Evolutionary conservation across 2,329 filamentous ascomycete species (phyloP), one percentile per base, ranked within the genome.

Genomic region (Aspergillus nomiae): DNA sequence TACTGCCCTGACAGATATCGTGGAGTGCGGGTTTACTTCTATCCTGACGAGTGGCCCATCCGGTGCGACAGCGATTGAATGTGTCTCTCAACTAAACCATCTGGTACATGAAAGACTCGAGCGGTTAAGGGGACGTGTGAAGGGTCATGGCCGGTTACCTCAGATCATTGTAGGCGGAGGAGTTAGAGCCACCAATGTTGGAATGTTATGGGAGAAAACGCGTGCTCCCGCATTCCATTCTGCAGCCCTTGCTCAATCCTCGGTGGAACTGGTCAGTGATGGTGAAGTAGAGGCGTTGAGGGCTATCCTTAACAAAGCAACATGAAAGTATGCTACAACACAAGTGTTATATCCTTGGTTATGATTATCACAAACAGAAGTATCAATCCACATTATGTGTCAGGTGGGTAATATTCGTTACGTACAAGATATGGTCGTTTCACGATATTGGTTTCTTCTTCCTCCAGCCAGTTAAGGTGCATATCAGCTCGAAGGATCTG

Each of bases 131-230:
- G 3, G 12, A 19, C 24, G 51, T 24, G 2, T 43, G 32, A 16
- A 30, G 41, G n/a, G n/a, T 5, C 19, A 30, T 6, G 1, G 7
- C 19, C 9, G n/a, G 32, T 59, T 51, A 36, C 14, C 24, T 54
- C 84, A 36, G 70, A 74, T 87, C 28, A 83, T 87, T 62, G 72
- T 82, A 19, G 85, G 84, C 0, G 84, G 84, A 45, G 82, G 84
- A 1, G 77, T 87, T 6, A 75, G 84, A 55, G 74, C 79, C 26
- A 67, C 51, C 6, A 86, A 85, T 72, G 61, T 84, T 36, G 65
- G 63, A 28, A 58, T 59, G 10, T 63, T 85, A 43, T 73, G 62
- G 57, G 54, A 75, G 36, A 51, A 21, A 16, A 62, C 76, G 2
- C 66, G 66, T 0, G 76, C 77, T 1, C 43, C 48, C 9, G 80